Percentiles rank a stretch among this genome's conserved stretches.
phyloP scores from a whole-genome alignment of 129 eudicot species.

The Arctium lappa region DNA sequence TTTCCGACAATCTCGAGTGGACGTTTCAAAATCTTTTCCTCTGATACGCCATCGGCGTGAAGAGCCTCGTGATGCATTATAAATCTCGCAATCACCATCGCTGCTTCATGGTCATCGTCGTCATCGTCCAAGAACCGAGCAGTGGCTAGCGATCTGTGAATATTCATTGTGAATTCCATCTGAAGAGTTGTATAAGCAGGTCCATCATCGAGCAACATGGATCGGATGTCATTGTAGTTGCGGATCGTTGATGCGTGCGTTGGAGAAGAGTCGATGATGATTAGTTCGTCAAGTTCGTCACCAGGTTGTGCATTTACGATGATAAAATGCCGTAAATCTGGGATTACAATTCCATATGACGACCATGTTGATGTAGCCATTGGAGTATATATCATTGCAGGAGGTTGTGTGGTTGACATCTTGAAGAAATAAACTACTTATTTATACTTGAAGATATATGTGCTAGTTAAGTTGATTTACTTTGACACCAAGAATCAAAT shows the following conservation, averaged over 20 bases:
- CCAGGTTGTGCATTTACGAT: not conserved
- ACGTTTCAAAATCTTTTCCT: not conserved
- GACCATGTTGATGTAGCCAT: not conserved
- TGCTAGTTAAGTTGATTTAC: not conserved
- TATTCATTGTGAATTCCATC: conserved; percentile 1
- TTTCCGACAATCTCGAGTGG: not conserved
- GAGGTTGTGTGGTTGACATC: not conserved
- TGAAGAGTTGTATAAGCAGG: not conserved
- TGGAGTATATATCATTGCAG: not conserved
- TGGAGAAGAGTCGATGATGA: not conserved
- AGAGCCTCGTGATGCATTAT: not conserved
- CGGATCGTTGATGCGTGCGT: not conserved
- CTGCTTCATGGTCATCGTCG: not conserved
- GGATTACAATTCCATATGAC: not conserved
- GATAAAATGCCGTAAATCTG: not conserved
- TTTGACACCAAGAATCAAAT: not conserved
- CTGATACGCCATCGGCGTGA: not conserved
- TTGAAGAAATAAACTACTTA: not conserved
- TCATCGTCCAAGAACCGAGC: not conserved
- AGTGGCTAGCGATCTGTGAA: not conserved
- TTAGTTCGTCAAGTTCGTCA: not conserved
- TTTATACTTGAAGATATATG: not conserved
- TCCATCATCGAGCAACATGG: not conserved
- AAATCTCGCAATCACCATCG: not conserved
- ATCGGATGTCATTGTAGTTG: not conserved